Base-by-base conservation (phyloP, 441 rosid genomes). In the Pelargonium myrrhifolium region DNA sequence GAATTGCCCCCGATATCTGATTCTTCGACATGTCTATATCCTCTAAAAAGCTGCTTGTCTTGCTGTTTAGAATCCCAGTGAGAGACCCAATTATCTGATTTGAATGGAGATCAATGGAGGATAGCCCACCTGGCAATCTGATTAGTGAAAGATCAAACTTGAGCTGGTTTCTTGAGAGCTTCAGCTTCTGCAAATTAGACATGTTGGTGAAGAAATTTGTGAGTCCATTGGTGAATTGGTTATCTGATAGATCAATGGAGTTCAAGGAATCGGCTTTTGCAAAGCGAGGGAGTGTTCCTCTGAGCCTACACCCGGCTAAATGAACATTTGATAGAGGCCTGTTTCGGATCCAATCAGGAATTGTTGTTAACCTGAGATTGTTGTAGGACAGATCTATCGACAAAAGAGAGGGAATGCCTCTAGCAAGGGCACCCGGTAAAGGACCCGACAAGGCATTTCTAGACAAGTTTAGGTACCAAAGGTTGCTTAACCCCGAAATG, bases 391-490 rank as follows among this genome's bases (percentile, higher is more conserved):
- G 82, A 80, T 93, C 99, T 3, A 93, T 69, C n/a, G 93, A 82
- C 61, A 86, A 49, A 21, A 93, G 78, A 67, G 97, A 85, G 62
- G 96, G 96, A 62, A 93, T 62, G 11, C 86, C 88, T 49, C 74
- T 78, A 60, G 73, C 68, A 65, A 72, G 78, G 76, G 87, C 76
- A 68, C n/a, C 65, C 9, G 99, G 96, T 5, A 90, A 73, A 76
- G 91, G 92, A 68, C 73, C 86, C 6, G 89, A 77, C 71, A 93
- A 77, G 20, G 76, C 86, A 75, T 93, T 93, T 77, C 90, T 79
- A 0, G 99, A 93, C 58, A 93, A 78, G 69, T 90, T 91, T 12
- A 93, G 97, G 77, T 77, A 81, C 99, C 99, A 93, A n/a, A 93
- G 93, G 24, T 83, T 85, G 67, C 79, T 87, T 65, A 91, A 72